Conservation (phyloP, 805 yeast genomes). For the Cyberlindnera galapagoensis region DNA sequence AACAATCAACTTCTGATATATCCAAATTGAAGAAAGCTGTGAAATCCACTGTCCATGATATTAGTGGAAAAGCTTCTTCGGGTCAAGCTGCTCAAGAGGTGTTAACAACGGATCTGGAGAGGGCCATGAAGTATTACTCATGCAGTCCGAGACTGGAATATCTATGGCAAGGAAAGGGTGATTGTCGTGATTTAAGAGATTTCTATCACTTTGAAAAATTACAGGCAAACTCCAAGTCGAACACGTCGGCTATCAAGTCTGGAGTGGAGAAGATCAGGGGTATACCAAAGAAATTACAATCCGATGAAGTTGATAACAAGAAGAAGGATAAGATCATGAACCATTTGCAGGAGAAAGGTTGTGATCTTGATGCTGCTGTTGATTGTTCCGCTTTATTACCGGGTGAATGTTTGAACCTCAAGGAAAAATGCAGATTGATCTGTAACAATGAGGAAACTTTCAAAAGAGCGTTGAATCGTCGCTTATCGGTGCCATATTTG, state of each 20-base stretch:
- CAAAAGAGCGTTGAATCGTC: slow-evolving; percentile 18
- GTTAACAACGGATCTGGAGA: slow-evolving; percentile 33
- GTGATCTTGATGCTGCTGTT: too few relatives aligned
- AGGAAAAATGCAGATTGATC: neutral
- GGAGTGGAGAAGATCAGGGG: slow-evolving; percentile 24
- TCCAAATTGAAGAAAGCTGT: slow-evolving; percentile 58
- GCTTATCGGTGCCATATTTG: slow-evolving; percentile 35
- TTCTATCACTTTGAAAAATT: slow-evolving; percentile 13
- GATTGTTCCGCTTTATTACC: too few relatives aligned
- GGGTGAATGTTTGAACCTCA: too few relatives aligned
- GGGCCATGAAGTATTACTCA: slow-evolving; percentile 17
- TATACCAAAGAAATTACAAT: slow-evolving; percentile 19
- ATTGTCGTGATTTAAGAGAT: slow-evolving; percentile 27
- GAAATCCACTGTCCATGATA: slow-evolving; percentile 68
- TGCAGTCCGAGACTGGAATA: slow-evolving; percentile 31
- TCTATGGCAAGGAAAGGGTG: slow-evolving; percentile 48
- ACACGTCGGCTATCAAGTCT: slow-evolving; percentile 16
- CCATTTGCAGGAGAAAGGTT: too few relatives aligned
- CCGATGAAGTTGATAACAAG: slow-evolving; percentile 11
- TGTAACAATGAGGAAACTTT: slow-evolving; percentile 12
- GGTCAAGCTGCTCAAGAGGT: slow-evolving; percentile 31
- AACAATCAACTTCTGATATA: slow-evolving; percentile 35
- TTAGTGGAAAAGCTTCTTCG: slow-evolving; percentile 34
- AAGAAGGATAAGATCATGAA: slow-evolving; percentile 6
- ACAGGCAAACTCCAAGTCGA: slow-evolving; percentile 4